A percentile compares a stretch with the other conserved stretches of the same genome.
Evolutionary conservation across 805 yeast genomes (phyloP).

Genomic region (Schwanniomyces vanrijiae): DNA sequence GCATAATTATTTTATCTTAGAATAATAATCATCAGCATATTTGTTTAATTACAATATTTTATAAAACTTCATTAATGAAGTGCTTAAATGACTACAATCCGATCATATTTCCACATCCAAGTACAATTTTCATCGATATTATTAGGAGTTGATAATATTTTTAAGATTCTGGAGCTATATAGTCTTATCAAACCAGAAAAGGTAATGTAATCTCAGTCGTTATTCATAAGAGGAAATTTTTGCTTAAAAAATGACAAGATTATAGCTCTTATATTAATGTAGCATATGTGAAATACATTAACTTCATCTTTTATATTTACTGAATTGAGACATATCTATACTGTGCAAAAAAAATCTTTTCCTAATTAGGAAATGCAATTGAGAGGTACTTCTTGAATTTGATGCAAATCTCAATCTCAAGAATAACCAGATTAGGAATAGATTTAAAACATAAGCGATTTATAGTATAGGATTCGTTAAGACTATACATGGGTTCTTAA

Average conservation of each 20-base stretch:
- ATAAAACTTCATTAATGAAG: no score
- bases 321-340: neutral
- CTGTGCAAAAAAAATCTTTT: constrained; percentile 6
- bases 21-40: no score
- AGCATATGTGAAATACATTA: neutral
- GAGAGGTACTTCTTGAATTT: neutral
- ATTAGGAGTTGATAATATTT: neutral
- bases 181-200: neutral
- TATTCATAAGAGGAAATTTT: neutral
- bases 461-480: neutral
- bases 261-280: neutral
- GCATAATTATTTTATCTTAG: neutral
- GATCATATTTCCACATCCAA: no score
- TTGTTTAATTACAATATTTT: no score
- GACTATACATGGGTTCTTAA: neutral
- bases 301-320: neutral
- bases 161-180: neutral
- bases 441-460: neutral
- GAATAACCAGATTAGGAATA: constrained; percentile 10
- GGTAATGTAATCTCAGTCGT: neutral
- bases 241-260: neutral
- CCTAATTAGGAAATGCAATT: constrained; percentile 18
- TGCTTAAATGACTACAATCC: no score
- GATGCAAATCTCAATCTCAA: constrained; percentile 1
- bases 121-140: neutral